Base-by-base conservation (phyloP, 495 filamentous ascomycete species). In the Talaromyces proteolyticus region DNA sequence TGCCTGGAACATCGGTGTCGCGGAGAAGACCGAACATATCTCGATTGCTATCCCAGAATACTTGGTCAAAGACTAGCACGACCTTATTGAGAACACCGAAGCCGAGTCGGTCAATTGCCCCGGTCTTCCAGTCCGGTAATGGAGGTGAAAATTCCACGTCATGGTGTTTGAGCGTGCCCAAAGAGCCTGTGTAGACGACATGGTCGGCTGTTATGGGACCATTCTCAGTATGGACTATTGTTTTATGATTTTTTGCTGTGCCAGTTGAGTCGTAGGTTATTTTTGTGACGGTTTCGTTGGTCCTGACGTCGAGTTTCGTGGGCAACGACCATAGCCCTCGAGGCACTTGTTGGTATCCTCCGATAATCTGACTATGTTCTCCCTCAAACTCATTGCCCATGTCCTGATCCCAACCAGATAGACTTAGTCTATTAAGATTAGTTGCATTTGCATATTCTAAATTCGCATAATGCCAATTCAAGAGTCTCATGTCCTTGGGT, bases 381-480 rank as follows among this genome's bases (percentile, higher is more conserved):
- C 93, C 93, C 60, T 95, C 90, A 65, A 95, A 97, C 57, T 99
- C 93, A 63, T 99, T 96, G 1, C 94, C 93, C 40, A 89, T 88
- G 59, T 97, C 93, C 59, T 96, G 86, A 65, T 99, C 93, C 89
- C 93, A 96, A 2, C 90, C 86, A 7, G 85, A 84, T 3, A 99
- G 79, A 65, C 92, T 97, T 16, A 97, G 78, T 47, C 87, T 83
- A 50, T 85, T 79, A 47, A 94, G 84, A 60, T 91, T 95, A 4
- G 80, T 84, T 0, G 93, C 94, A 59, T 96, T 97, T 42, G 92
- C 91, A 59, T 99, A 99, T 61, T 99, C 93, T 23, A 97, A 75
- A 59, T 99, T 99, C 51, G 94, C 93, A 63, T 96, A 84, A 68
- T 99, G 94, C 93, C 93, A 99, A 59, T 97, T 99, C 56, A 96